Base-by-base conservation (phyloP, 202 grass and related monocot genomes). In the Setaria italica region DNA sequence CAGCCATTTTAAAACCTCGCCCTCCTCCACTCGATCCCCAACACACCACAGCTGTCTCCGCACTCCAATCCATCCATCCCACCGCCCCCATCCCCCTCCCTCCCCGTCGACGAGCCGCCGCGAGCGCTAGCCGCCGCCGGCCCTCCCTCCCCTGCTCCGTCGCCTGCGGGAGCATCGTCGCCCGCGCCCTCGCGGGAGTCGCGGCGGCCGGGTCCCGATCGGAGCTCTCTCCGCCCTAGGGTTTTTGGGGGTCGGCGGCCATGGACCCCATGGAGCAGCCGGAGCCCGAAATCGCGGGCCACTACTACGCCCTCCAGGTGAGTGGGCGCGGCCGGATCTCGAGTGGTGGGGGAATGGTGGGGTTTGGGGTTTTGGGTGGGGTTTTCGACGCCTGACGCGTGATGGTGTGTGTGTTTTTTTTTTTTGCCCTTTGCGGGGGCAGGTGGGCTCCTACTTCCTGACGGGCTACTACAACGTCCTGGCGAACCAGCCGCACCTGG, bases 361-460 rank as follows among this genome's bases (percentile, higher is more conserved):
- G 74, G 42, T 20, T 71, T 63, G 41, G 72, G 53, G 70, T 70
- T 67, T 74, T 8, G 45, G 47, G 19, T 45, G n/a, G 41, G 63
- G 54, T 33, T 80, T 79, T 70, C 51, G 68, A 29, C 49, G 7
- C 10, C 50, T 65, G 78, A 64, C 59, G 71, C 45, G 78, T 77
- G 21, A 15, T 72, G 73, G 57, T 51, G 51, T 19, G 25, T 25
- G n/a, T 2, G 17, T 2, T 69, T 65, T 20, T 25, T 25, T 25
- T 25, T 25, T 25, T 25, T 25, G 25, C 13, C 49, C 49, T 17
- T 80, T 35, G 41, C 65, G 41, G 51, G 25, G 77, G 89, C 91
- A 95, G 94, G 88, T 93, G 73, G 89, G 94, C 39, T 89, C 94
- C 59, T 88, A 89, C 84, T 95, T 95, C 85, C 80, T 90, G 9